Evolutionary conservation across 2,329 filamentous ascomycete genomes (phyloP).

Genomic region (Fusarium dimerum): DNA sequence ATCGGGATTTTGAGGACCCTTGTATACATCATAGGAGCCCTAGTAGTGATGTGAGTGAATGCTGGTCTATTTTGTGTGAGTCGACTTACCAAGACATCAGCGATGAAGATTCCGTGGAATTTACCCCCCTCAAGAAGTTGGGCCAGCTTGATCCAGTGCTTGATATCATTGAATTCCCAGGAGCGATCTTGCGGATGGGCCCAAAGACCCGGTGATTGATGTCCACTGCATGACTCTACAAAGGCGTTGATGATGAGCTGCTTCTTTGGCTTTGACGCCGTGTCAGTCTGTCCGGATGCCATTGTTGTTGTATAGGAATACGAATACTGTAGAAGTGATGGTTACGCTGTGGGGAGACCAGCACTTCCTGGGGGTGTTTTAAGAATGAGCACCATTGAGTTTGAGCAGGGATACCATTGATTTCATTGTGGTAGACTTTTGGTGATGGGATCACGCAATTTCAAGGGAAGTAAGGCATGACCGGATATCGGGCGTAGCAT

Average conservation of each 20-base stretch:
- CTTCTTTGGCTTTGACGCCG: conserved; percentile 33
- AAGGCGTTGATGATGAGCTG: conserved; percentile 46
- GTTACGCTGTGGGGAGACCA: too few relatives aligned
- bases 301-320: not conserved
- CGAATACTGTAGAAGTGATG: too few relatives aligned
- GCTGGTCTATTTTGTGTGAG: not conserved
- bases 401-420: too few relatives aligned
- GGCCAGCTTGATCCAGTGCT: conserved; percentile 60
- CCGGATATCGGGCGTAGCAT: too few relatives aligned
- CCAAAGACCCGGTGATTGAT: conserved; percentile 53
- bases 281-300: not conserved
- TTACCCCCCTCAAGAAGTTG: conserved; percentile 45
- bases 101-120: conserved; percentile 68
- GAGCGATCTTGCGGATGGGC: conserved; percentile 65
- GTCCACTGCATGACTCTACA: conserved; percentile 43
- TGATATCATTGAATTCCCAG: conserved; percentile 59
- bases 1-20: conserved; percentile 50
- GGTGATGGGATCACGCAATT: too few relatives aligned
- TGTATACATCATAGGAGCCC: conserved; percentile 71
- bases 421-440: too few relatives aligned
- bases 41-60: conserved; percentile 1
- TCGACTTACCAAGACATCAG: conserved; percentile 50
- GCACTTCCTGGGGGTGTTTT: too few relatives aligned
- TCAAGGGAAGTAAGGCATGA: too few relatives aligned
- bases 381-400: too few relatives aligned